phyloP scores from a whole-genome alignment of 2,329 filamentous ascomycete species.

The Pseudogymnoascus sp. region DNA sequence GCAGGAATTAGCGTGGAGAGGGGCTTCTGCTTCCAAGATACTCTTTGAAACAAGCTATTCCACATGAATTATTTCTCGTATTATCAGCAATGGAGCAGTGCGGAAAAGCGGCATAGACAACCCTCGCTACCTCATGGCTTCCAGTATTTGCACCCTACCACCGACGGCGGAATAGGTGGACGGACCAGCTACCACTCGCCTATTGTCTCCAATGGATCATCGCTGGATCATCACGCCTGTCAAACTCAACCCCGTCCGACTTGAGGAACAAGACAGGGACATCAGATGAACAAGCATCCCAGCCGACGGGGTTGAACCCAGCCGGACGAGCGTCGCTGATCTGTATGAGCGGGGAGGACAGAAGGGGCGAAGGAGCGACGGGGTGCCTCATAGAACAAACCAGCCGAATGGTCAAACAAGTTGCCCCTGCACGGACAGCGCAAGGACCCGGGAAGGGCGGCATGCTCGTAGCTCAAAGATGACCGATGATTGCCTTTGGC shows the following conservation, averaged over 20 bases:
- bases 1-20: not conserved
- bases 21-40: not conserved
- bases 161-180: not conserved
- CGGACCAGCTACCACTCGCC: not conserved
- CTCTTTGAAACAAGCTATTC: not conserved
- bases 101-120: not conserved
- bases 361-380: not conserved
- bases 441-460: not conserved
- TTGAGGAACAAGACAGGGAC: not conserved
- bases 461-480: not conserved
- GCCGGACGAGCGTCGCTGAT: not conserved
- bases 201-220: not conserved
- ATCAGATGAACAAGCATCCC: constrained; percentile 6
- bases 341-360: not conserved
- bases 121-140: not conserved
- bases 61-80: not conserved
- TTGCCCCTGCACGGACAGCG: not conserved
- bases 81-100: not conserved
- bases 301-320: not conserved
- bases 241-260: not conserved
- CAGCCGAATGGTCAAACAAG: constrained; percentile 1
- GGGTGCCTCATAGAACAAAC: not conserved
- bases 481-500: not conserved
- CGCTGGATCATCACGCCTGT: constrained; percentile 1
- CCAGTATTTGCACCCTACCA: not conserved